phyloP scores from a whole-genome alignment of 495 filamentous ascomycete species.

The Niebla homalea region DNA sequence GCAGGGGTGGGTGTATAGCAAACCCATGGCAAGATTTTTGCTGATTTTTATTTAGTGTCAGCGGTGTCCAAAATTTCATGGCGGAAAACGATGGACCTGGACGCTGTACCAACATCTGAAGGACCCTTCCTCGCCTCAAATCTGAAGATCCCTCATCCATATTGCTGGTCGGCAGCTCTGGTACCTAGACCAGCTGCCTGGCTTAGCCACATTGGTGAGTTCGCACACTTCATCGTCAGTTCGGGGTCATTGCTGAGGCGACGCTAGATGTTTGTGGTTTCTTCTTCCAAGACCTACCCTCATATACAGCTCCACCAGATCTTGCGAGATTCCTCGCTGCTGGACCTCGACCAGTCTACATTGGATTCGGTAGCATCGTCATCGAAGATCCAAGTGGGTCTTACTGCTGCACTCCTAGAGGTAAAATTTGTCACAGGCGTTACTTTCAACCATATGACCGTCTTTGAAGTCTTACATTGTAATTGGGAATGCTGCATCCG shows the following conservation, averaged over 20 bases:
- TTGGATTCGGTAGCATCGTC: constrained; percentile 57
- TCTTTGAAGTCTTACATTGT: too few species aligned
- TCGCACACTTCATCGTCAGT: not conserved
- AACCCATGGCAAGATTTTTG: not conserved
- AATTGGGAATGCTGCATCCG: too few species aligned
- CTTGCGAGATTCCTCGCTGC: constrained; percentile 38
- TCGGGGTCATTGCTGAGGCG: not conserved
- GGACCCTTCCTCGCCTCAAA: constrained; percentile 26
- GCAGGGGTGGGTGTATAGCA: constrained; percentile 38
- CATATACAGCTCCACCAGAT: constrained; percentile 32
- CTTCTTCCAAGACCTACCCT: constrained; percentile 40
- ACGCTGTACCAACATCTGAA: constrained; percentile 30
- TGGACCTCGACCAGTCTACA: constrained; percentile 47
- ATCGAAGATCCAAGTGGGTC: constrained; percentile 42
- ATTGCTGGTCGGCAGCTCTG: constrained; percentile 50
- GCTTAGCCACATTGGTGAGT: constrained; percentile 38
- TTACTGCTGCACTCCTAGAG: constrained; percentile 41
- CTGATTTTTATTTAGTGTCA: constrained; percentile 29
- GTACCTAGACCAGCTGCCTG: constrained; percentile 51
- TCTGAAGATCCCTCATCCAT: constrained; percentile 47
- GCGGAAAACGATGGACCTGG: constrained; percentile 37
- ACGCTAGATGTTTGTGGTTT: constrained; percentile 44
- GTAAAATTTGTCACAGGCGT: too few species aligned
- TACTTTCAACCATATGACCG: too few species aligned
- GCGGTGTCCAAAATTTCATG: constrained; percentile 45